phyloP scores from a whole-genome alignment of 2,329 filamentous ascomycete species.

The Colletotrichum euphorbiae region DNA sequence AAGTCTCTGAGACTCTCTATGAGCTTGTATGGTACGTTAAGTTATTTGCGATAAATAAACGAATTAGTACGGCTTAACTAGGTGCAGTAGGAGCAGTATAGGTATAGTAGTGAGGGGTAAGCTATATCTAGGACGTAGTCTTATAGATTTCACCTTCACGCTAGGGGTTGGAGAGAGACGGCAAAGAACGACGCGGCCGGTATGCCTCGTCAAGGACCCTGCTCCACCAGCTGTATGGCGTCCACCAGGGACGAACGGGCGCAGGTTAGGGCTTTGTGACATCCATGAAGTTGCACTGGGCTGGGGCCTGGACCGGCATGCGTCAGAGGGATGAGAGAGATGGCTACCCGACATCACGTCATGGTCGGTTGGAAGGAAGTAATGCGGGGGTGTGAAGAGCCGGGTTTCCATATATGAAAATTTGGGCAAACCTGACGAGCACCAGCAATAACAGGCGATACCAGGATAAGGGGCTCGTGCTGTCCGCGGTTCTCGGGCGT shows the following conservation, averaged over 20 bases:
- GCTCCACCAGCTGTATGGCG: neutral
- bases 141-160: neutral
- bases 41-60: neutral
- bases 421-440: slow-evolving; percentile 1
- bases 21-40: neutral
- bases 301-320: neutral
- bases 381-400: slow-evolving; percentile 9
- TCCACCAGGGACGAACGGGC: neutral
- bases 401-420: neutral
- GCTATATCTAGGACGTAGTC: neutral
- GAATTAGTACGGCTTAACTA: neutral
- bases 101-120: neutral
- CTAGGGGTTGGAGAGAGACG: neutral
- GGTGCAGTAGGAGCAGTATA: neutral
- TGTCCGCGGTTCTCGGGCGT: neutral
- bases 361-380: slow-evolving; percentile 11
- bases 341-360: neutral
- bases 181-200: neutral
- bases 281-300: neutral
- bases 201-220: slow-evolving; percentile 14
- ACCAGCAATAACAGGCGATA: neutral
- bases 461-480: neutral
- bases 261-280: neutral
- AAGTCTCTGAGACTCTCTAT: slow-evolving; percentile 8
- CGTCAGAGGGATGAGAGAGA: slow-evolving; percentile 11